A percentile compares a stretch with the other conserved stretches of the same genome.
phyloP scores from a whole-genome alignment of 805 yeast species.

The Citeromyces matritensis region DNA sequence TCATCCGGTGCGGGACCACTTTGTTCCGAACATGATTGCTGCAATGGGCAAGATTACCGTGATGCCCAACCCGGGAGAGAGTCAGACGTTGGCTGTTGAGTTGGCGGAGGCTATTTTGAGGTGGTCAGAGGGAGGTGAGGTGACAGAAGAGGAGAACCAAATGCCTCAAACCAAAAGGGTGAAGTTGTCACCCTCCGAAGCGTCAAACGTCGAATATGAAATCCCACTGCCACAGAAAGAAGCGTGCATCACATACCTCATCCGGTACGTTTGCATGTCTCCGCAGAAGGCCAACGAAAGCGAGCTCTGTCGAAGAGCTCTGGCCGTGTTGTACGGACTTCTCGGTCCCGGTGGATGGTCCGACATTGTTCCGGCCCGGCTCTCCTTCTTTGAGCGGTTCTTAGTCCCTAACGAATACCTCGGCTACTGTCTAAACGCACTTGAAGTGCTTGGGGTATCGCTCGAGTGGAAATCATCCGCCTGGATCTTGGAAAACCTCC shows the following conservation, averaged over 20 bases:
- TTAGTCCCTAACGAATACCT: conserved; percentile 65
- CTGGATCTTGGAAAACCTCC: conserved; percentile 68
- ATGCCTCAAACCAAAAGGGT: conserved; percentile 2
- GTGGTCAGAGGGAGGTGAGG: conserved; percentile 85
- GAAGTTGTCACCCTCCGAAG: neutral
- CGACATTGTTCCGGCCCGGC: conserved; percentile 64
- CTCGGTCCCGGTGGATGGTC: conserved; percentile 70
- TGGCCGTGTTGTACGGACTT: conserved; percentile 61
- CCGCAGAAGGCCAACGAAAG: conserved; percentile 76
- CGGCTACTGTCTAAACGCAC: conserved; percentile 77
- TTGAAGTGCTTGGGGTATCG: conserved; percentile 78
- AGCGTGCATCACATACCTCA: conserved; percentile 78
- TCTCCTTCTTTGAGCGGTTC: conserved; percentile 80
- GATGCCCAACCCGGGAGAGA: conserved; percentile 67
- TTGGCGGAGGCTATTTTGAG: conserved; percentile 70
- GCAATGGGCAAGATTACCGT: conserved; percentile 87
- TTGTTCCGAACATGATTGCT: conserved; percentile 74
- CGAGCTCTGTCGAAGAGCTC: conserved; percentile 67
- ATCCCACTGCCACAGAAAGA: conserved; percentile 75
- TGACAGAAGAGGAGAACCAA: conserved; percentile 15
- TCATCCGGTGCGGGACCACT: conserved; percentile 76
- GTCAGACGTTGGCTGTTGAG: conserved; percentile 78
- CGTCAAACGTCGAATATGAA: conserved; percentile 23
- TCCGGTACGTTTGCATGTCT: conserved; percentile 76
- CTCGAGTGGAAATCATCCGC: conserved; percentile 59